phyloP scores from a whole-genome alignment of 805 yeast species.

The Yamadazyma sp. region DNA sequence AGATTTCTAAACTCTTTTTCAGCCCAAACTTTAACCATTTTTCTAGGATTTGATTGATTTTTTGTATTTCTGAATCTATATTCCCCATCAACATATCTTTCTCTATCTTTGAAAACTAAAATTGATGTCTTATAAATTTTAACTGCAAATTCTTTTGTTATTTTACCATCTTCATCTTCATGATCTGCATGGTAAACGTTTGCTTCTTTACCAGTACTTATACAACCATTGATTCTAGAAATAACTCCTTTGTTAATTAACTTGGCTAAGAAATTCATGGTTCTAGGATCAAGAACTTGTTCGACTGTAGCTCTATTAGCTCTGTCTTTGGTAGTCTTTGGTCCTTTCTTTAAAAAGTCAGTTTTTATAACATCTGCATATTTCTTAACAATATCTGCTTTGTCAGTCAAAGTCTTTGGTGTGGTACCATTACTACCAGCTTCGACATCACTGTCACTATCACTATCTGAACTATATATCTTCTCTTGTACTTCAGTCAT shows the following conservation, averaged over 20 bases:
- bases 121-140: slow-evolving; percentile 96
- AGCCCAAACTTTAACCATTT: slow-evolving; percentile 98
- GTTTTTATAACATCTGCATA: slow-evolving; percentile 64
- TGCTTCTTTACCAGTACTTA: slow-evolving; percentile 98
- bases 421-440: not conserved
- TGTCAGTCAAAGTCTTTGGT: slow-evolving; percentile 29
- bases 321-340: slow-evolving; percentile 69
- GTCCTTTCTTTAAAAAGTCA: slow-evolving; percentile 56
- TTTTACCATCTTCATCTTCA: slow-evolving; percentile 56
- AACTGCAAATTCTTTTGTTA: slow-evolving; percentile 69
- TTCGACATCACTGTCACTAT: slow-evolving; percentile 10
- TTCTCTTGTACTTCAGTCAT: not conserved
- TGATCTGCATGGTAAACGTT: slow-evolving; percentile 78
- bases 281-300: slow-evolving; percentile 93
- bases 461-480: slow-evolving; percentile 13
- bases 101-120: slow-evolving; percentile 94
- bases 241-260: slow-evolving; percentile 81
- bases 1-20: slow-evolving; percentile 94
- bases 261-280: slow-evolving; percentile 76
- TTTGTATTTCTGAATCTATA: slow-evolving; percentile 85
- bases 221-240: slow-evolving; percentile 86
- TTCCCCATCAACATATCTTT: slow-evolving; percentile 94
- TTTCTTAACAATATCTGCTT: slow-evolving; percentile 52
- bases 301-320: slow-evolving; percentile 96
- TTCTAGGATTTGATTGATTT: slow-evolving; percentile 86